Base-by-base conservation (phyloP, 306 rosid genomes). In the Cicer chorassanicum region DNA sequence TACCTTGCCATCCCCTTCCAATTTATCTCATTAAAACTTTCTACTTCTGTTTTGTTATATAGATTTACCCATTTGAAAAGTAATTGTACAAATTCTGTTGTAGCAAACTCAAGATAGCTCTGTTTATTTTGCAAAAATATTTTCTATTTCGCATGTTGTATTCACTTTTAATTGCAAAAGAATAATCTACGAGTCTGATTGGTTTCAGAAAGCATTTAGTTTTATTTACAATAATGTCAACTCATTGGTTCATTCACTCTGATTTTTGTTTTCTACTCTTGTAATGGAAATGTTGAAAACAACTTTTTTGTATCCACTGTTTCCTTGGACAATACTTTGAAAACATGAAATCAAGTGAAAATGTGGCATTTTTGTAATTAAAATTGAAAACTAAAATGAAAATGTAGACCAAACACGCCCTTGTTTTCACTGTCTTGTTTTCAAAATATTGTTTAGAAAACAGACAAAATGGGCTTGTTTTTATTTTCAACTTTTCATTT, bases 11-110 rank as follows among this genome's bases (percentile, higher is more conserved):
- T 9, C 8, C 57, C 72, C 43, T 41, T 44, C 1, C 9, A 24
- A 15, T 48, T 13, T n/a, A 14, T 54, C 39, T n/a, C 18, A 14
- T 42, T 12, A 51, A 44, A 36, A 68, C 6, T 11, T 45, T 36
- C 6, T 13, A 46, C 14, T 59, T 63, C n/a, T 74, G 48, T 73
- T 63, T 12, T 69, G 41, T 68, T n/a, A 14, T 18, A 41, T 72
- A 42, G 67, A 16, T 29, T 50, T 38, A 6, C 42, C 65, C 49
- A 40, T 51, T 50, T 50, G 42, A 68, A 45, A 39, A 40, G 46
- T 29, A 69, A 40, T 15, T 77, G 39, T 45, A 12, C 59, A 24
- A 56, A 21, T 56, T 24, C 8, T 21, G 16, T 36, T 60, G 43
- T 24, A 48, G 51, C 46, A 8, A 41, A 49, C 60, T 14, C 21